Evolutionary conservation across 2,329 filamentous ascomycete genomes (phyloP).

Genomic region (Ophiostoma perfectum): DNA sequence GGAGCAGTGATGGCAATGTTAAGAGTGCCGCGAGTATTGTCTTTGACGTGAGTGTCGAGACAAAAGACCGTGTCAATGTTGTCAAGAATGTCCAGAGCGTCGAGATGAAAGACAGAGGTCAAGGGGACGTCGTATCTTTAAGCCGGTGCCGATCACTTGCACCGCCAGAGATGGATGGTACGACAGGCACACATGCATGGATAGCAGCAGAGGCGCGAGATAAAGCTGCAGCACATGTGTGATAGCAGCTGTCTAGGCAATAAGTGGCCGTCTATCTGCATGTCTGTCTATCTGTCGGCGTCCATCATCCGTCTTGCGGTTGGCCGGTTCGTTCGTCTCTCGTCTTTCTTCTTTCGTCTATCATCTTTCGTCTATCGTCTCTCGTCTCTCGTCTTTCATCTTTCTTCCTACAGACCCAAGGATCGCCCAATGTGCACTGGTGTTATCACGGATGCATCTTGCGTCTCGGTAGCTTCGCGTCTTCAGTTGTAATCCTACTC

Average conservation of each 20-base stretch:
- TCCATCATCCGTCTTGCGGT: not conserved
- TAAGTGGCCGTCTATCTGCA: not conserved
- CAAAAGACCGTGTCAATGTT: too few species aligned
- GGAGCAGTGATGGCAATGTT: not conserved
- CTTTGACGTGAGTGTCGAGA: too few species aligned
- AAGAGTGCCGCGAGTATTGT: too few species aligned
- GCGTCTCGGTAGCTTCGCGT: too few species aligned
- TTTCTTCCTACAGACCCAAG: too few species aligned
- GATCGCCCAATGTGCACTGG: too few species aligned
- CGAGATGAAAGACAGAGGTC: not conserved
- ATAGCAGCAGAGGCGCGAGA: not conserved
- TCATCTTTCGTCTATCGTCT: not conserved
- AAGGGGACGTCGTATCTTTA: not conserved
- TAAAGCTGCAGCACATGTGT: not conserved
- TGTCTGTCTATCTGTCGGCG: not conserved
- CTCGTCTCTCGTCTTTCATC: too few species aligned
- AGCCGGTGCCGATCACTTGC: not conserved
- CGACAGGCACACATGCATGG: not conserved
- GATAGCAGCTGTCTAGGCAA: not conserved
- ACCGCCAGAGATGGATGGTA: not conserved
- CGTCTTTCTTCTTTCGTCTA: not conserved
- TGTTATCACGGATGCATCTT: too few species aligned
- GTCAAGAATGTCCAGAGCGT: too few species aligned
- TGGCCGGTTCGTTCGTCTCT: not conserved
- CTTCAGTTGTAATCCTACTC: too few species aligned